These are phyloP conservation scores for Juncus inflexus DNA, from an alignment of 176 grass and related monocot species.

Conservation along the genomic window DNA sequence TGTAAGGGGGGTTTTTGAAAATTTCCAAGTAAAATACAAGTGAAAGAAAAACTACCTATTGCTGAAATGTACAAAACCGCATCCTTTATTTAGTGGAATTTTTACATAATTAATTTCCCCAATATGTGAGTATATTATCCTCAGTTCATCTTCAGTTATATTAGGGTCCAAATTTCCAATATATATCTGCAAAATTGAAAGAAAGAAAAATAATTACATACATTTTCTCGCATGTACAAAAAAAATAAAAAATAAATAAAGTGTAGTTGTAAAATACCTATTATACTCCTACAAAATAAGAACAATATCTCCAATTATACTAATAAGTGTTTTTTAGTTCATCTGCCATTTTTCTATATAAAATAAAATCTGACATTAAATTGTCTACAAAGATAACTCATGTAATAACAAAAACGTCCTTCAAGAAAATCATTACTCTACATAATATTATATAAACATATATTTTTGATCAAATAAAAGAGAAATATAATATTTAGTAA, in stretches of 20 bases:
- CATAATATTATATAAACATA: no score
- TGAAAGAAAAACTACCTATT: constrained; percentile 42
- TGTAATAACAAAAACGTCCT: no score
- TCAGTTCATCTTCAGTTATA: constrained; percentile 38
- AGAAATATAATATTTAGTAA: no score
- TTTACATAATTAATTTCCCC: constrained; percentile 90
- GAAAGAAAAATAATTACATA: constrained; percentile 28
- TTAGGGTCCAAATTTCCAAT: constrained; percentile 72
- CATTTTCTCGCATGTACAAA: background rate
- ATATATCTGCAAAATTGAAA: constrained; percentile 68
- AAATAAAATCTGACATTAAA: no score
- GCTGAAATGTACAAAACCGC: constrained; percentile 82
- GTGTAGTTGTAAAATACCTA: background rate
- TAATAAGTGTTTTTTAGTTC: no score
- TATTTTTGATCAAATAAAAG: no score
- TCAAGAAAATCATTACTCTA: no score
- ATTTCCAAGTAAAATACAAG: background rate
- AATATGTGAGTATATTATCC: constrained; percentile 70
- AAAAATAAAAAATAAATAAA: background rate
- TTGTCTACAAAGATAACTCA: no score
- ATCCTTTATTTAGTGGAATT: constrained; percentile 89
- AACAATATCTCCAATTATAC: background rate
- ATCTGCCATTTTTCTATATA: no score
- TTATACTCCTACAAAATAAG: background rate
- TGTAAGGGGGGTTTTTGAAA: background rate